Conservation (phyloP, 2,329 filamentous ascomycete species). For the Coniochaeta hoffmannii region DNA sequence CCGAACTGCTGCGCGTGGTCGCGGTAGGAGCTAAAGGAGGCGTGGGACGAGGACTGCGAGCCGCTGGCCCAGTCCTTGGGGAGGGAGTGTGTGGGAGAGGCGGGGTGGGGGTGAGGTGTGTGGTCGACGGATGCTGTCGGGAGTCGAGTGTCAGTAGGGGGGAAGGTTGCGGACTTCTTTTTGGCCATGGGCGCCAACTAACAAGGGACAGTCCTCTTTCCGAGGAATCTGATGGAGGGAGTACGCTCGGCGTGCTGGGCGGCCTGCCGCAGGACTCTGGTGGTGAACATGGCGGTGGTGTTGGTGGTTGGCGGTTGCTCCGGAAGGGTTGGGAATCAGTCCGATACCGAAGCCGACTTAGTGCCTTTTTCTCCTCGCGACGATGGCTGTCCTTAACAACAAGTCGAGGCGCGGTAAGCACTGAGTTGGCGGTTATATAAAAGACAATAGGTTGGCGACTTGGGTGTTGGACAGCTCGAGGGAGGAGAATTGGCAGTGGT, state of each 20-base stretch:
- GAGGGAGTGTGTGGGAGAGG: conserved; percentile 57
- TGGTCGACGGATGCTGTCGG: conserved; percentile 61
- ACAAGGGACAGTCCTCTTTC: conserved; percentile 53
- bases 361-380: conserved; percentile 13
- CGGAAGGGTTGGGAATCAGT: conserved; percentile 2
- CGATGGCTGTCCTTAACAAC: conserved; percentile 15
- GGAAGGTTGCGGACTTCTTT: conserved; percentile 4
- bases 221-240: conserved; percentile 56
- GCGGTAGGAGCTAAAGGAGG: conserved; percentile 69
- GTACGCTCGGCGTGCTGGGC: conserved; percentile 52
- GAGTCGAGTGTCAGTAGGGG: conserved; percentile 5
- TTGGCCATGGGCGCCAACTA: conserved; percentile 20
- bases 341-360: background rate
- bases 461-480: conserved; percentile 15
- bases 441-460: background rate
- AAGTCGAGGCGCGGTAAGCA: conserved; percentile 4
- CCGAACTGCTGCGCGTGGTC: conserved; percentile 73
- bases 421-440: conserved; percentile 1
- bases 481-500: conserved; percentile 14
- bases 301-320: background rate
- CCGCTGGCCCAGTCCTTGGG: conserved; percentile 39
- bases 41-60: conserved; percentile 36
- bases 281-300: conserved; percentile 42
- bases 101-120: conserved; percentile 65
- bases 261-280: conserved; percentile 49